These are phyloP conservation scores for Dendrobium catenatum DNA, from an alignment of 106 monocot genomes.

Conservation along the genomic window DNA sequence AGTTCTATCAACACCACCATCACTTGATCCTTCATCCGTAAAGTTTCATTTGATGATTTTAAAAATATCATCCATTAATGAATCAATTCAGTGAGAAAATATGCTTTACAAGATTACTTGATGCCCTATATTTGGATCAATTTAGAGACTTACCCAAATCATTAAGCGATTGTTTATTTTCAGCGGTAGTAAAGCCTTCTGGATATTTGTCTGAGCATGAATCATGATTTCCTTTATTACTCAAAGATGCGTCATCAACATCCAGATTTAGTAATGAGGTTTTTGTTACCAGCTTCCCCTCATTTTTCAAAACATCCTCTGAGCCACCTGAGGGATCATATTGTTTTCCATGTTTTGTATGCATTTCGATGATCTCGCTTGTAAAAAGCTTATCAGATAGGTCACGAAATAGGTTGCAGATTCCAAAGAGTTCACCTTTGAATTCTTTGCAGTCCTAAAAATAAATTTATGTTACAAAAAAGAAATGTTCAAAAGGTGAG, in stretches of 20 bases:
- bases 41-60: neutral
- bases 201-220: constrained; percentile 1
- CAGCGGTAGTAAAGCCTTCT: neutral
- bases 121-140: neutral
- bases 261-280: constrained; percentile 5
- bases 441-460: constrained; percentile 89
- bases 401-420: constrained; percentile 86
- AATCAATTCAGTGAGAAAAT: neutral
- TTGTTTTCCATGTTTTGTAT: constrained; percentile 23
- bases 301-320: constrained; percentile 10
- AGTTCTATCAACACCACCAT: neutral
- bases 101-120: neutral
- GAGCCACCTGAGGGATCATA: neutral
- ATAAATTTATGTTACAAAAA: constrained; percentile 6
- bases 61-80: constrained; percentile 2
- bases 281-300: constrained; percentile 10
- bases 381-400: constrained; percentile 89
- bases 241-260: constrained; percentile 9
- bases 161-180: constrained; percentile 14
- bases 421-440: constrained; percentile 93
- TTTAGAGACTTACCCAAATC: constrained; percentile 45
- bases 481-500: neutral
- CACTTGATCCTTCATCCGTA: neutral
- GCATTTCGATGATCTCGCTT: constrained; percentile 71
- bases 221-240: constrained; percentile 9